Conservation (phyloP, 2,329 filamentous ascomycete species). For the Fusarium sp. region DNA sequence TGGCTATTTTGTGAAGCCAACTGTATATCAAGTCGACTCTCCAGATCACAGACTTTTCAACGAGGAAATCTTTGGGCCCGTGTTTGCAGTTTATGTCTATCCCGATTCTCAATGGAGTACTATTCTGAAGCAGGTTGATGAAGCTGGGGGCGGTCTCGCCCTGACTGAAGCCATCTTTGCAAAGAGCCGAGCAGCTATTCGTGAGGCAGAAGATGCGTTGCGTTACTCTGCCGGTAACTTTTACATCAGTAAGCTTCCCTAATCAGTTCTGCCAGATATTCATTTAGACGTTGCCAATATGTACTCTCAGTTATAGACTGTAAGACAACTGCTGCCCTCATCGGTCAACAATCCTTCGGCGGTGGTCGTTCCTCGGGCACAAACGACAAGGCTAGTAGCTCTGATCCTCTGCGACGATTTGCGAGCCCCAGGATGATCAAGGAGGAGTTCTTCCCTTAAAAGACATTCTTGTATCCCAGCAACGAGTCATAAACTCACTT, state of each 20-base stretch:
- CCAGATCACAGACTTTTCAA: not conserved
- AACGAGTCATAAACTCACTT: not conserved
- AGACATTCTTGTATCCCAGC: not conserved
- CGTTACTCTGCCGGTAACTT: slow-evolving; percentile 78
- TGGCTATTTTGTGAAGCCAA: not conserved
- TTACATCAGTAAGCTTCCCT: slow-evolving; percentile 61
- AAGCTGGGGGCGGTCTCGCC: not conserved
- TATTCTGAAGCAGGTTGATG: not conserved
- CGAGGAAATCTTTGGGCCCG: not conserved
- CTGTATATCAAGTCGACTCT: not conserved
- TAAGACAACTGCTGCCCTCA: not conserved
- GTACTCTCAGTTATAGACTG: not conserved
- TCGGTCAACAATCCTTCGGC: slow-evolving; percentile 73
- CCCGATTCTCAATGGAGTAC: not conserved
- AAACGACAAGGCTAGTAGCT: slow-evolving; percentile 74
- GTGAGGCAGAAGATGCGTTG: slow-evolving; percentile 72
- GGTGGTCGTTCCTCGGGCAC: slow-evolving; percentile 71
- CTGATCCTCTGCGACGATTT: slow-evolving; percentile 67
- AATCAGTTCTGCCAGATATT: not conserved
- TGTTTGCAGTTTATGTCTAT: not conserved
- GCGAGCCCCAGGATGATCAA: slow-evolving; percentile 71
- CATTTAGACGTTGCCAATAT: not conserved
- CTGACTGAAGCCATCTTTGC: slow-evolving; percentile 79
- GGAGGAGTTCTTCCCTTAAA: slow-evolving; percentile 69
- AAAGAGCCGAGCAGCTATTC: slow-evolving; percentile 68